phyloP scores from a whole-genome alignment of 305 asterid genomes.

The Fraxinus velutina region DNA sequence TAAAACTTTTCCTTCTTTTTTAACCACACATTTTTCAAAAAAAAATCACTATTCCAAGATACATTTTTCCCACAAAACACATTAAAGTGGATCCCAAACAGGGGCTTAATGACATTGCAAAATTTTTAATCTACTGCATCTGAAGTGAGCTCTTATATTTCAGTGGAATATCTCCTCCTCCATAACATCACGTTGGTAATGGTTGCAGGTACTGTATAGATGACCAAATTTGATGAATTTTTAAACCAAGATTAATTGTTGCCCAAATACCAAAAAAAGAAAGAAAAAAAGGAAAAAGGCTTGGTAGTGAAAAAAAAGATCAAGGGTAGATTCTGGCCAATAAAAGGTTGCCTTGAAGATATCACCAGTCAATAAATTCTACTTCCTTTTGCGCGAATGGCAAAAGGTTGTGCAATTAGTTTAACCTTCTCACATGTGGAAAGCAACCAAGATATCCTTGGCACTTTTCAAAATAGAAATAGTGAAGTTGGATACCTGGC shows the following conservation, averaged over 20 bases:
- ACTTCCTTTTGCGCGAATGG: background rate
- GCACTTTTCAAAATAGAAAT: background rate
- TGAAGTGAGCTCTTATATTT: background rate
- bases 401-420: background rate
- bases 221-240: background rate
- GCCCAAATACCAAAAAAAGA: background rate
- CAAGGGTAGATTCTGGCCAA: background rate
- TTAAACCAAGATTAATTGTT: background rate
- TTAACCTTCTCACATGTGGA: background rate
- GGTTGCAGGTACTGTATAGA: background rate
- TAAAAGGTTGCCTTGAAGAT: background rate
- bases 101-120: background rate
- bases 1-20: no score
- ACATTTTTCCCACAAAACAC: no score
- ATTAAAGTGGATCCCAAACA: no score
- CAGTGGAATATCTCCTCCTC: background rate
- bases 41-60: no score
- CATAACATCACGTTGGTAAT: background rate
- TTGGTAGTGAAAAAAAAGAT: background rate
- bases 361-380: background rate
- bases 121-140: background rate
- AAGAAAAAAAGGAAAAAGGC: background rate
- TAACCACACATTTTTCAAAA: no score
- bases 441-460: background rate
- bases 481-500: background rate